A percentile compares a stretch with the other conserved stretches of the same genome.
These are phyloP conservation scores for Trichoderma harzianum DNA, from an alignment of 2,329 filamentous ascomycete species.

Conservation along the genomic window DNA sequence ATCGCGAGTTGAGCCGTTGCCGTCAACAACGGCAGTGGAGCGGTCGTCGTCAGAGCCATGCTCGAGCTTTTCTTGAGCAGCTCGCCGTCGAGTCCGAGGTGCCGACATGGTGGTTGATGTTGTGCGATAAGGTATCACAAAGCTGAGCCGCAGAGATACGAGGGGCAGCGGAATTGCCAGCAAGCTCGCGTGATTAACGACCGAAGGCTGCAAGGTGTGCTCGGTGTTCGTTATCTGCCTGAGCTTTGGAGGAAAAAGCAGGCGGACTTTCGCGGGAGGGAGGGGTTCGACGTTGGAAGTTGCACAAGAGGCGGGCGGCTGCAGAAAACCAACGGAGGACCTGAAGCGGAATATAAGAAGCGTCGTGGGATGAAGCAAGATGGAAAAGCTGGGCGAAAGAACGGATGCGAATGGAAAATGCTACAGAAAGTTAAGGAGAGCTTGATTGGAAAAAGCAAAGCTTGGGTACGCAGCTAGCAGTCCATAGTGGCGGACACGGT, in stretches of 20 bases:
- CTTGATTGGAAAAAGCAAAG: neutral
- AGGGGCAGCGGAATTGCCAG: neutral
- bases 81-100: constrained; percentile 39
- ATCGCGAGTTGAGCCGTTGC: constrained; percentile 43
- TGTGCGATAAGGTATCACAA: neutral
- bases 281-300: neutral
- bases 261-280: neutral
- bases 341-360: neutral
- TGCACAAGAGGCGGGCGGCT: neutral
- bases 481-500: constrained; percentile 16
- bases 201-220: neutral
- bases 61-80: constrained; percentile 32
- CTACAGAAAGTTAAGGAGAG: constrained; percentile 18
- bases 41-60: constrained; percentile 29
- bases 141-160: constrained; percentile 10
- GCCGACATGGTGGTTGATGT: constrained; percentile 34
- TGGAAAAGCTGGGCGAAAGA: constrained; percentile 24
- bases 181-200: constrained; percentile 14
- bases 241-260: neutral
- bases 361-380: neutral
- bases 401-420: constrained; percentile 26
- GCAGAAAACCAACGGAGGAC: neutral
- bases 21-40: constrained; percentile 38
- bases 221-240: neutral
- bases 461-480: neutral